Conservation (phyloP, 768 basidiomycete genomes). For the Leccinellum luteum region DNA sequence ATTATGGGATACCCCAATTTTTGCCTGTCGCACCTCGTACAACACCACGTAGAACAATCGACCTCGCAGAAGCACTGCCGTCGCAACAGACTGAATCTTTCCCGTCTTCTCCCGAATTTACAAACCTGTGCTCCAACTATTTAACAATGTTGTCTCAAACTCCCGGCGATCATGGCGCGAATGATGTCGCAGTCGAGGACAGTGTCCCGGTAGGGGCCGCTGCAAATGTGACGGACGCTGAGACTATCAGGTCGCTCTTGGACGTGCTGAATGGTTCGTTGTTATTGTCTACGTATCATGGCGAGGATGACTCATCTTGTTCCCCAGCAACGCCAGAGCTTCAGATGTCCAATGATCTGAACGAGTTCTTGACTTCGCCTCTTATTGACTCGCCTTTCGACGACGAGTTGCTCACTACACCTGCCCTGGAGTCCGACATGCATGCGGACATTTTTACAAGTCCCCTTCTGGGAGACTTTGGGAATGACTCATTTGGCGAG, state of each 20-base stretch:
- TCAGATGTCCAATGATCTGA: constrained; percentile 35
- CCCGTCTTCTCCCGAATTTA: constrained; percentile 37
- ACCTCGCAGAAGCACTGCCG: constrained; percentile 35
- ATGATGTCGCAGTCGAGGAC: constrained; percentile 32
- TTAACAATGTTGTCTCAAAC: constrained; percentile 64
- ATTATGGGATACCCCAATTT: constrained; percentile 75
- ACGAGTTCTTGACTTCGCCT: constrained; percentile 46
- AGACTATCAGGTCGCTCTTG: constrained; percentile 38
- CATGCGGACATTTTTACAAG: constrained; percentile 41
- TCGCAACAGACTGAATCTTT: constrained; percentile 25
- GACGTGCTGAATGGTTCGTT: constrained; percentile 39
- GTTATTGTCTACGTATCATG: neutral
- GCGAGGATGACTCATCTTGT: neutral
- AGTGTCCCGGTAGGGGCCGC: constrained; percentile 25
- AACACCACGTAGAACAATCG: constrained; percentile 41
- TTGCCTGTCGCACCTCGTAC: constrained; percentile 68
- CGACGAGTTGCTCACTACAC: constrained; percentile 43
- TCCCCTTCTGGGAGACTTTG: constrained; percentile 37
- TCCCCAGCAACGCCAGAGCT: constrained; percentile 38
- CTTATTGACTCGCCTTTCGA: constrained; percentile 48
- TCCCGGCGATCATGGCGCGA: constrained; percentile 38
- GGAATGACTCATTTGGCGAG: constrained; percentile 31
- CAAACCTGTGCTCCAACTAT: constrained; percentile 56
- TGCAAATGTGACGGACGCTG: constrained; percentile 22
- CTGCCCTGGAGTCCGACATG: constrained; percentile 38